phyloP scores from a whole-genome alignment of 352 stramenopile genomes.

The Peronospora tabacina region DNA sequence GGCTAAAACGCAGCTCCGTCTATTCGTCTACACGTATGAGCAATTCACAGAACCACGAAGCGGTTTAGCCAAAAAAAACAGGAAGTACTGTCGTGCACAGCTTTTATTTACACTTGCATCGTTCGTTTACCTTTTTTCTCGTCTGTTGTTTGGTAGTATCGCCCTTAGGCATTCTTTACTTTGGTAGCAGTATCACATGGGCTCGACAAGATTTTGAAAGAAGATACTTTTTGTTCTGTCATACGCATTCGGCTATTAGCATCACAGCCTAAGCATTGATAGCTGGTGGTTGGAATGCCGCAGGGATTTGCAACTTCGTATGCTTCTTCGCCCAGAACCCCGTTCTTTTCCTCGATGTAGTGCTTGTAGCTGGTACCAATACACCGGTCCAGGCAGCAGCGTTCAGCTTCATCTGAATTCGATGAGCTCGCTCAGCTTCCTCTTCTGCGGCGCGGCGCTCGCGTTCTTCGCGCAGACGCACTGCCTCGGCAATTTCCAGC shows the following conservation, averaged over 20 bases:
- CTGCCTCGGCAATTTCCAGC: constrained; percentile 56
- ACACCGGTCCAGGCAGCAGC: constrained; percentile 44
- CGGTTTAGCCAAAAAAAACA: neutral
- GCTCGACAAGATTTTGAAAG: no score
- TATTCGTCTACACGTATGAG: constrained; percentile 20
- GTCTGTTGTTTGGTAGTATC: neutral
- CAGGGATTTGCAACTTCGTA: constrained; percentile 44
- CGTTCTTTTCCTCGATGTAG: constrained; percentile 13
- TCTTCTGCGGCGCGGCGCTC: constrained; percentile 48
- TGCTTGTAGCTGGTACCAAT: constrained; percentile 24
- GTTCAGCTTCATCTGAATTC: constrained; percentile 61
- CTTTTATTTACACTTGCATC: constrained; percentile 14
- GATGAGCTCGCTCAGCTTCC: constrained; percentile 34
- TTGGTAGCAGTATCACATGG: no score
- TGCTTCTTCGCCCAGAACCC: constrained; percentile 60
- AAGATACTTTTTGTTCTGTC: neutral
- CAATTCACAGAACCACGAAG: constrained; percentile 8
- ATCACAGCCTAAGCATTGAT: constrained; percentile 28
- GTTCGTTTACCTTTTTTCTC: neutral
- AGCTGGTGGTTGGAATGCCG: constrained; percentile 35
- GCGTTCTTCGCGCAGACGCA: constrained; percentile 52
- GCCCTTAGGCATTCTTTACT: no score
- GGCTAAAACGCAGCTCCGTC: constrained; percentile 2
- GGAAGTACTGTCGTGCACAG: constrained; percentile 2
- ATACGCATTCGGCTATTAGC: neutral